Conservation (phyloP, 1,284 basidiomycete species). For the Pterulicium gracile region DNA sequence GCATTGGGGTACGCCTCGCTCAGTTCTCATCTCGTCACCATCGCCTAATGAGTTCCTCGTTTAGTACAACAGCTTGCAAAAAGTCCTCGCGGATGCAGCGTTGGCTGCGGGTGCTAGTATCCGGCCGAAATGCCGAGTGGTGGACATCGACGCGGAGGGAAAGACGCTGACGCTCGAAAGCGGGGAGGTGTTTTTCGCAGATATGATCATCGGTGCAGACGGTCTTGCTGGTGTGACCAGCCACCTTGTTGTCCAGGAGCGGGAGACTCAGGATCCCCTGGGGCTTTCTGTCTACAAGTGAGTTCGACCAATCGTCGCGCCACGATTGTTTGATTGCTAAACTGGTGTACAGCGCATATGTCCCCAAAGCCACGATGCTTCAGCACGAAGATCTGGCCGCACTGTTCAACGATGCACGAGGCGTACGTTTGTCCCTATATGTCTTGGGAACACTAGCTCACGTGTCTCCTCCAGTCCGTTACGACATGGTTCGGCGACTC, state of each 20-base stretch:
- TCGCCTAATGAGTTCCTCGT: too few species aligned
- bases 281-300: background rate
- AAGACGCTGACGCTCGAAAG: constrained; percentile 28
- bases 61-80: constrained; percentile 32
- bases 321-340: constrained; percentile 12
- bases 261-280: constrained; percentile 9
- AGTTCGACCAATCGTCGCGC: too few species aligned
- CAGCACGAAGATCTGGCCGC: constrained; percentile 23
- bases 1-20: constrained; percentile 32
- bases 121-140: constrained; percentile 28
- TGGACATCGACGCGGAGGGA: constrained; percentile 23
- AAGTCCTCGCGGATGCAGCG: constrained; percentile 30
- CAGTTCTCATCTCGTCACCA: background rate
- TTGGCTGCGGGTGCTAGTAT: constrained; percentile 30
- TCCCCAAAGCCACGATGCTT: constrained; percentile 29
- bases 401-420: constrained; percentile 20
- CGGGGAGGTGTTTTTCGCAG: constrained; percentile 35
- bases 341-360: constrained; percentile 26
- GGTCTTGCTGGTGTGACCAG: constrained; percentile 31
- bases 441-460: constrained; percentile 5
- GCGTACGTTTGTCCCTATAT: constrained; percentile 14
- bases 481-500: background rate
- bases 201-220: constrained; percentile 60
- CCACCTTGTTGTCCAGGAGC: constrained; percentile 17
- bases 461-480: background rate